Conservation (phyloP, 2,329 filamentous ascomycete genomes). For the Tolypocladium album region DNA sequence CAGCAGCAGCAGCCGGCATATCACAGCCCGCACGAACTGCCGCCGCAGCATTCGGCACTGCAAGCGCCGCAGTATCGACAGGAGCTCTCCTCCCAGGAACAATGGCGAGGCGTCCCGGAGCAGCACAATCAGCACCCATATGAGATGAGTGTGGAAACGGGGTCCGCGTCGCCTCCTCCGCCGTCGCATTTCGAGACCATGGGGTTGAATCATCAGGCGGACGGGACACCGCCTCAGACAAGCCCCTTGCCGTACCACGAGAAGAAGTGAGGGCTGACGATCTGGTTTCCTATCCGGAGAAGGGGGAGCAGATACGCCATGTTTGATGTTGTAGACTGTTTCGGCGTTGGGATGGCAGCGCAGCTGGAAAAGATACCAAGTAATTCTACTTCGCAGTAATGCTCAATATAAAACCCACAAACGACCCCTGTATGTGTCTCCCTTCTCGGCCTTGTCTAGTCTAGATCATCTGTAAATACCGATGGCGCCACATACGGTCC, state of each 20-base stretch:
- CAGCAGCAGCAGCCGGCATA: background rate
- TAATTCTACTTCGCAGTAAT: background rate
- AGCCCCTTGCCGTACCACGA: conserved; percentile 10
- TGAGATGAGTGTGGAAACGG: background rate
- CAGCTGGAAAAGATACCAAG: background rate
- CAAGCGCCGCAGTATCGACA: background rate
- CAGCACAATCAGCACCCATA: background rate
- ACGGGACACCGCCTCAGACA: conserved; percentile 12
- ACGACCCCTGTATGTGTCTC: background rate
- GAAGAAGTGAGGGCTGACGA: conserved; percentile 7
- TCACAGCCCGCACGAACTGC: conserved; percentile 1
- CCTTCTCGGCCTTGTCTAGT: conserved; percentile 9
- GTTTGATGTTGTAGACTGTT: background rate
- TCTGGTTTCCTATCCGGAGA: background rate
- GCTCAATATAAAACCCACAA: background rate
- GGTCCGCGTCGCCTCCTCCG: conserved; percentile 5
- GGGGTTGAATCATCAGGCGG: conserved; percentile 20
- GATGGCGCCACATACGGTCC: conserved; percentile 26
- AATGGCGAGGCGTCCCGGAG: background rate
- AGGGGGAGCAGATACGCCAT: background rate
- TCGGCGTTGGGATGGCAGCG: background rate
- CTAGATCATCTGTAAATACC: conserved; percentile 22
- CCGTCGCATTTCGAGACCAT: conserved; percentile 17
- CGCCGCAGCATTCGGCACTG: background rate
- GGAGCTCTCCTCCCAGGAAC: background rate